Evolutionary conservation across 2,329 filamentous ascomycete genomes (phyloP).

Genomic region (Hyphodiscus sp.): DNA sequence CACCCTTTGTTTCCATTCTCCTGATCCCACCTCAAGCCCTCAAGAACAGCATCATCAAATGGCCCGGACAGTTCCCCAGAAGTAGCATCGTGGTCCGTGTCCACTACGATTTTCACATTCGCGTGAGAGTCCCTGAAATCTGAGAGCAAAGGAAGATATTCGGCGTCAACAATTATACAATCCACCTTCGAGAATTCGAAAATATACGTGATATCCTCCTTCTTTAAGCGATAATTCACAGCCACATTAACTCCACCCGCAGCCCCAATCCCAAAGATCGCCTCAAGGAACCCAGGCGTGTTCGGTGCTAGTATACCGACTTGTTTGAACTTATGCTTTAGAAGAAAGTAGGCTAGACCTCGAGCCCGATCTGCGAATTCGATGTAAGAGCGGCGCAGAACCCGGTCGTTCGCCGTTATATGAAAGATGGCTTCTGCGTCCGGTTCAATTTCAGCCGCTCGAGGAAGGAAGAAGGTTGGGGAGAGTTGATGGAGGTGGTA

Average conservation of each 20-base stretch:
- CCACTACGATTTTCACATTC: slow-evolving; percentile 65
- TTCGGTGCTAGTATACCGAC: slow-evolving; percentile 88
- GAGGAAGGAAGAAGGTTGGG: slow-evolving; percentile 79
- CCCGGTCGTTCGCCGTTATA: slow-evolving; percentile 67
- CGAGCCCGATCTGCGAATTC: slow-evolving; percentile 80
- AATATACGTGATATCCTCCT: slow-evolving; percentile 84
- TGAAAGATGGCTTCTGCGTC: slow-evolving; percentile 81
- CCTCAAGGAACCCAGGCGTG: slow-evolving; percentile 89
- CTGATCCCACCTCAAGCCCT: slow-evolving; percentile 69
- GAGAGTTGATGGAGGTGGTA: slow-evolving; percentile 67
- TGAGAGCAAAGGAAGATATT: slow-evolving; percentile 67
- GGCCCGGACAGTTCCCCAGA: slow-evolving; percentile 69
- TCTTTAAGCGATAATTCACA: slow-evolving; percentile 69
- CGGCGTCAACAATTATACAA: slow-evolving; percentile 76
- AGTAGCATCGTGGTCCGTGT: slow-evolving; percentile 72
- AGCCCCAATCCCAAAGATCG: slow-evolving; percentile 79
- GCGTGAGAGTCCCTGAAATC: slow-evolving; percentile 56
- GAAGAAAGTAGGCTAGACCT: slow-evolving; percentile 82
- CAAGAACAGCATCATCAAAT: slow-evolving; percentile 76
- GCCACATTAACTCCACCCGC: slow-evolving; percentile 72
- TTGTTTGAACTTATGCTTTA: slow-evolving; percentile 63
- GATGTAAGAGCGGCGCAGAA: slow-evolving; percentile 69
- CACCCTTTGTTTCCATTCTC: slow-evolving; percentile 65
- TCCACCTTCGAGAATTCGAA: slow-evolving; percentile 85
- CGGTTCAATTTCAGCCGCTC: slow-evolving; percentile 83